phyloP scores from a whole-genome alignment of 805 yeast genomes.

The Starmerella geochares region DNA sequence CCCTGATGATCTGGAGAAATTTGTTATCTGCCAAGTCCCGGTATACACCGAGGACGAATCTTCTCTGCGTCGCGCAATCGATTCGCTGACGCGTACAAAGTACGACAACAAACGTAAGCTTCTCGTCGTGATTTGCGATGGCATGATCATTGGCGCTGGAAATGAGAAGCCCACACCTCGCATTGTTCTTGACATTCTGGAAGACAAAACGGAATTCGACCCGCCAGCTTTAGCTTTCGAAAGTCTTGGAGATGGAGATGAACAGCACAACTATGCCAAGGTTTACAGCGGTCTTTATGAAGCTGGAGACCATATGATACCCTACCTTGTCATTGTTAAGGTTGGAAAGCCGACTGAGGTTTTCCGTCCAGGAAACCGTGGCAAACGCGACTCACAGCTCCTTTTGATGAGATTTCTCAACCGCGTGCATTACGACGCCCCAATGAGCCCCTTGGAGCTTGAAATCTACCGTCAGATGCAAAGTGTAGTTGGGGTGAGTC shows the following conservation, averaged over 20 bases:
- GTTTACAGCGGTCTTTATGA: constrained; percentile 51
- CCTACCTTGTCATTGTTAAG: constrained; percentile 46
- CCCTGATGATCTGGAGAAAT: constrained; percentile 35
- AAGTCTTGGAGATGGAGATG: constrained; percentile 49
- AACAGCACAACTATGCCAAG: constrained; percentile 56
- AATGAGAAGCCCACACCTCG: constrained; percentile 51
- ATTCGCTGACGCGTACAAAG: constrained; percentile 48
- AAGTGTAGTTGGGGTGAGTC: constrained; percentile 48
- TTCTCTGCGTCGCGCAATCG: constrained; percentile 47
- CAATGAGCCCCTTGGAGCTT: constrained; percentile 50
- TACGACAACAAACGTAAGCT: constrained; percentile 52
- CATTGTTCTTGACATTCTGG: constrained; percentile 46
- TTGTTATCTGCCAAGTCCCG: constrained; percentile 41
- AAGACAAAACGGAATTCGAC: constrained; percentile 42
- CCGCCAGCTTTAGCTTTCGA: constrained; percentile 46
- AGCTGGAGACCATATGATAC: constrained; percentile 46
- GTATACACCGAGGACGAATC: constrained; percentile 53
- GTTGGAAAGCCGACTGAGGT: constrained; percentile 53
- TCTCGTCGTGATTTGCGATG: constrained; percentile 50
- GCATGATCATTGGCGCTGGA: constrained; percentile 53
- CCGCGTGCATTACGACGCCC: constrained; percentile 49
- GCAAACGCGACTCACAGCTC: constrained; percentile 56
- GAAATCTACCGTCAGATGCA: constrained; percentile 47
- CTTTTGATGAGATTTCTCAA: constrained; percentile 51
- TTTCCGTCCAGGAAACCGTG: constrained; percentile 51